Evolutionary conservation across 2,329 filamentous ascomycete species (phyloP).

Genomic region (Pseudocercospora fuligena): DNA sequence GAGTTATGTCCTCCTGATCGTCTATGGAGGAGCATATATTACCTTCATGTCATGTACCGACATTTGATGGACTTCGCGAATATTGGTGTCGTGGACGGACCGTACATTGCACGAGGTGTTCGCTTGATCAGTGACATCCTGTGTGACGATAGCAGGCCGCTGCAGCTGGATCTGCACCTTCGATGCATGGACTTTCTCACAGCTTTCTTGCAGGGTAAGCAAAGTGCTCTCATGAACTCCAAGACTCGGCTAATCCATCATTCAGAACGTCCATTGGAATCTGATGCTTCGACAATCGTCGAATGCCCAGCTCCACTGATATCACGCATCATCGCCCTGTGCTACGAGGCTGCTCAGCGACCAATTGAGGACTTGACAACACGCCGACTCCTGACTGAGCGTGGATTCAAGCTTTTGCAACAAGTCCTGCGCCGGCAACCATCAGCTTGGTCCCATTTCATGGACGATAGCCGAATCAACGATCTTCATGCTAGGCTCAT

Average conservation of each 20-base stretch:
- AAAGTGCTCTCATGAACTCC: not conserved
- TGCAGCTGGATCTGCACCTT: conserved; percentile 18
- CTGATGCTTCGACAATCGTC: conserved; percentile 28
- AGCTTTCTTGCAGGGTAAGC: conserved; percentile 31
- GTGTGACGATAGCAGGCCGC: conserved; percentile 25
- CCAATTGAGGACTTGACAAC: conserved; percentile 1
- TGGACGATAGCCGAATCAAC: conserved; percentile 33
- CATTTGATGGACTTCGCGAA: conserved; percentile 54
- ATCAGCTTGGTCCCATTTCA: conserved; percentile 39
- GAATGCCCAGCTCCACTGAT: conserved; percentile 29
- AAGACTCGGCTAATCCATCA: not conserved
- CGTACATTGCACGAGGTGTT: conserved; percentile 36
- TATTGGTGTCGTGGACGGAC: conserved; percentile 36
- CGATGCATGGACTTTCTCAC: conserved; percentile 29
- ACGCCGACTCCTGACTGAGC: conserved; percentile 13
- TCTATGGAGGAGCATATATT: conserved; percentile 71
- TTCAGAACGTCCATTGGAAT: conserved; percentile 23
- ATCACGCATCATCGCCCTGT: conserved; percentile 29
- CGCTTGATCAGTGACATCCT: conserved; percentile 34
- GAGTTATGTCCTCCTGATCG: conserved; percentile 71
- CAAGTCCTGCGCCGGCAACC: conserved; percentile 26
- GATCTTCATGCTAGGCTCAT: conserved; percentile 44
- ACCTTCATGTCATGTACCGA: conserved; percentile 67
- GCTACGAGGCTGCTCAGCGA: conserved; percentile 14
- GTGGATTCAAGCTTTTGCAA: conserved; percentile 16